Conservation (phyloP, 2,329 filamentous ascomycete species). For the Diaporthe capsici region DNA sequence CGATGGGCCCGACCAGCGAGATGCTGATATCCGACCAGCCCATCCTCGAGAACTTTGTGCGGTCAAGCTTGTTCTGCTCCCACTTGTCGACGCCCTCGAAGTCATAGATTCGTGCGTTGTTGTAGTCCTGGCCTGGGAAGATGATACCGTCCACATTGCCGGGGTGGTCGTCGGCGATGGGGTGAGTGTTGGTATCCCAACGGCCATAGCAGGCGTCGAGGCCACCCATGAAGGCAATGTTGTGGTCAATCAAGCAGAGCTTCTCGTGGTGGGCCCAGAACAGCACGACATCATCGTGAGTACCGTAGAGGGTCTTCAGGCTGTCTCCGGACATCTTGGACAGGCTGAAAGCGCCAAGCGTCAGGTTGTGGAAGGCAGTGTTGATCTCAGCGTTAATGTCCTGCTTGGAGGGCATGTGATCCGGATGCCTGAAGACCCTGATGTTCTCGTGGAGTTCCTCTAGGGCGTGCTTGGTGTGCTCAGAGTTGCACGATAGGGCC, state of each 20-base stretch:
- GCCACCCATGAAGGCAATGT: conserved; percentile 90
- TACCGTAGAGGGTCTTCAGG: conserved; percentile 84
- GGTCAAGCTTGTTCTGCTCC: conserved; percentile 89
- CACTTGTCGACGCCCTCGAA: conserved; percentile 83
- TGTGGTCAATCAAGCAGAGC: conserved; percentile 84
- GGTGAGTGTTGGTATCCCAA: conserved; percentile 90
- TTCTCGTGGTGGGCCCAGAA: conserved; percentile 98
- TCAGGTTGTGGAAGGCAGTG: conserved; percentile 48
- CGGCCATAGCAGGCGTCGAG: conserved; percentile 89
- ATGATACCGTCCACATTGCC: conserved; percentile 81
- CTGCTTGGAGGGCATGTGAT: conserved; percentile 81
- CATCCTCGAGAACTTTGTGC: conserved; percentile 86
- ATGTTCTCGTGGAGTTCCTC: conserved; percentile 87
- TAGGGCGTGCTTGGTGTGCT: conserved; percentile 85
- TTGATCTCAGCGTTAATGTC: conserved; percentile 42
- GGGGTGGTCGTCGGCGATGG: conserved; percentile 87
- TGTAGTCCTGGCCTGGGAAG: conserved; percentile 93
- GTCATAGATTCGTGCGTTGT: conserved; percentile 88
- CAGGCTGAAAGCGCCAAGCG: conserved; percentile 65
- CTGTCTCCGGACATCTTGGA: conserved; percentile 80
- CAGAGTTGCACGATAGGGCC: conserved; percentile 70
- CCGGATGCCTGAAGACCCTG: conserved; percentile 89
- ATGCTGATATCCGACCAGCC: conserved; percentile 92
- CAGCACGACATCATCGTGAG: conserved; percentile 83
- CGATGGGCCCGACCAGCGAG: conserved; percentile 80